A percentile compares a stretch with the other conserved stretches of the same genome.
phyloP scores from a whole-genome alignment of 2,329 filamentous ascomycete species.

The Aspergillus fructus region DNA sequence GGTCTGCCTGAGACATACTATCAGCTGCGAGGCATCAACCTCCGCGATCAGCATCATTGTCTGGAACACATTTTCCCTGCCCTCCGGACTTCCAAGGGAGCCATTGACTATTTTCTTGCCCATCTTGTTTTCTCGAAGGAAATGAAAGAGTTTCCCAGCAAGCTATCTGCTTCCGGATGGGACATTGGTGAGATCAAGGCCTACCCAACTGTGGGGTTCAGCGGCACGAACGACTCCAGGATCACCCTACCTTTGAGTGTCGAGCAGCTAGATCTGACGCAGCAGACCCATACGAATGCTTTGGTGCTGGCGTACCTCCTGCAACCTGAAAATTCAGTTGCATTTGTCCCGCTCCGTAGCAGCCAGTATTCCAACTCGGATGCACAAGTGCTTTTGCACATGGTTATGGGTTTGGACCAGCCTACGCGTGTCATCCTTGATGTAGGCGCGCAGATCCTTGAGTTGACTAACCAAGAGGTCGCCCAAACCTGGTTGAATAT shows the following conservation, averaged over 20 bases:
- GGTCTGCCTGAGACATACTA: slow-evolving; percentile 39
- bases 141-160: slow-evolving; percentile 62
- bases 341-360: slow-evolving; percentile 13
- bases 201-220: slow-evolving; percentile 63
- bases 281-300: slow-evolving; percentile 66
- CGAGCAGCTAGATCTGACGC: slow-evolving; percentile 54
- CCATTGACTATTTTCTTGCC: slow-evolving; percentile 64
- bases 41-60: slow-evolving; percentile 55
- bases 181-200: slow-evolving; percentile 52
- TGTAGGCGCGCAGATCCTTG: slow-evolving; percentile 70
- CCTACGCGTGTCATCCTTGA: slow-evolving; percentile 64
- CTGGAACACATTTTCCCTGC: slow-evolving; percentile 51
- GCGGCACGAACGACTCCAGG: slow-evolving; percentile 65
- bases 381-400: slow-evolving; percentile 39
- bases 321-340: slow-evolving; percentile 48
- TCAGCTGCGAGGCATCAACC: slow-evolving; percentile 55
- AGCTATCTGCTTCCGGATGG: slow-evolving; percentile 67
- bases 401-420: slow-evolving; percentile 41
- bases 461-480: slow-evolving; percentile 58
- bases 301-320: slow-evolving; percentile 62
- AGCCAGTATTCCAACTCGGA: slow-evolving; percentile 8
- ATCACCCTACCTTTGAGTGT: slow-evolving; percentile 59
- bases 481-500: slow-evolving; percentile 54
- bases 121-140: slow-evolving; percentile 61
- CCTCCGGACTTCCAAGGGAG: slow-evolving; percentile 53